Base-by-base conservation (phyloP, 2,329 filamentous ascomycete genomes). In the Fusarium succisae region DNA sequence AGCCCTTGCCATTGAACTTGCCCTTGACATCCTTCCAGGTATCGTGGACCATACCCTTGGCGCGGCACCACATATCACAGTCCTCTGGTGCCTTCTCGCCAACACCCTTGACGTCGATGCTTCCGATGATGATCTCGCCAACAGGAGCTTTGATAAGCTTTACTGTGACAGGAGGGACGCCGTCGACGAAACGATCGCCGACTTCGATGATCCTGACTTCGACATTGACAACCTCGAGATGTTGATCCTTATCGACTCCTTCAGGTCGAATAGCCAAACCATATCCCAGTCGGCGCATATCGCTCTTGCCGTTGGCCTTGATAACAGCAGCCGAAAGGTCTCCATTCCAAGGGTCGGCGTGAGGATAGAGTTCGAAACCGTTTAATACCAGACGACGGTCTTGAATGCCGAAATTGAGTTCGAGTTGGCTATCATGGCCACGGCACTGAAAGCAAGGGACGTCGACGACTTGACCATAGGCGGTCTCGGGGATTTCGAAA, bases 141-240 rank as follows among this genome's bases (percentile, higher is more conserved):
- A 82, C 82, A 8, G 86, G 84, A 2, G 88, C 89, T 83, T 91
- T 88, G 79, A 94, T 84, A 24, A 94, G 83, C 75, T 88, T 88
- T 51, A 93, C 83, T 51, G 88, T 86, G 65, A 94, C 85, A 35
- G 83, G 83, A 43, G 88, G 87, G 30, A 91, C 83, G 30, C 82
- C 85, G 50, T 88, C 82, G 62, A 92, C 81, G 66, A 90, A 89
- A 48, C 84, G 82, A 60, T 86, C 81, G 65, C 88, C 89, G 32
- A 93, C 87, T 79, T 91, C 87, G 67, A 91, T 86, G 69, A 93
- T 86, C 72, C 89, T 85, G 43, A 93, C 81, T 70, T 88, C 85
- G 65, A 92, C 77, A 43, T 84, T 80, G 59, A 91, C 80, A 7
- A 91, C 80, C 66, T 88, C 84, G 48, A 91, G 79, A 60, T 84